Evolutionary conservation across 1,284 basidiomycete genomes (phyloP), one percentile per base, ranked within the genome.

Genomic region (Lentinula novae-zelandiae): DNA sequence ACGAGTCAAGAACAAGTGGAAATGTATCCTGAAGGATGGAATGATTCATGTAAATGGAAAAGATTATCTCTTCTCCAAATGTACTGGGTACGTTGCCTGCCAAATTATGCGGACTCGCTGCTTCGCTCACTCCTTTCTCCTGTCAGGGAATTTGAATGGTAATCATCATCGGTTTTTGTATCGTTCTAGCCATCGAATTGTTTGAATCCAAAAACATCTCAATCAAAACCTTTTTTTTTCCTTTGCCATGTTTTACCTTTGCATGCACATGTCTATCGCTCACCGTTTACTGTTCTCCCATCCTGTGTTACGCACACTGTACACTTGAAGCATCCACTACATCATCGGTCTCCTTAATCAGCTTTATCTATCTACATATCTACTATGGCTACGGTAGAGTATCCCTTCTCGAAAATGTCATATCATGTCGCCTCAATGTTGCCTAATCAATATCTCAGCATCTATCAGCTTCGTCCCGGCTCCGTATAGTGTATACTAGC

Each of bases 1-100:
- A 62, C 85, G 97, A 20, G 96, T 98, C 34, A 98, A 98, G 79
- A 99, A 98, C 82, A 99, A 98, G 80, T 99, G 97, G 97, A 99
- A 99, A 81, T 97, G 96, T 63, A 90, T 95, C n/a, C 84, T 99
- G 63, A 97, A 97, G 76, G 97, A 99, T 69, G 97, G 97, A 13
- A 95, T 99, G 86, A 94, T 98, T 60, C 94, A 96, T 69, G 87
- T 98, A 67, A 96, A 98, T 67, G 96, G 96, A 31, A 92, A 92
- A 68, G 97, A 99, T 71, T 99, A 99, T 76, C 83, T 99, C 33
- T 99, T 99, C 72, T 86, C 92, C 62, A 97, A 98, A 74, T 98
- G 96, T 77, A 96, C 86, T 17, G 90, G 90, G 90, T 93, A 68
- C 61, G 84, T 73, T 46, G 9, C 6, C 17, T 31, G 2, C 48